Percentiles rank a stretch among this genome's conserved stretches.
Conservation (phyloP, 2,329 filamentous ascomycete species). For the Byssochlamys sp. region DNA sequence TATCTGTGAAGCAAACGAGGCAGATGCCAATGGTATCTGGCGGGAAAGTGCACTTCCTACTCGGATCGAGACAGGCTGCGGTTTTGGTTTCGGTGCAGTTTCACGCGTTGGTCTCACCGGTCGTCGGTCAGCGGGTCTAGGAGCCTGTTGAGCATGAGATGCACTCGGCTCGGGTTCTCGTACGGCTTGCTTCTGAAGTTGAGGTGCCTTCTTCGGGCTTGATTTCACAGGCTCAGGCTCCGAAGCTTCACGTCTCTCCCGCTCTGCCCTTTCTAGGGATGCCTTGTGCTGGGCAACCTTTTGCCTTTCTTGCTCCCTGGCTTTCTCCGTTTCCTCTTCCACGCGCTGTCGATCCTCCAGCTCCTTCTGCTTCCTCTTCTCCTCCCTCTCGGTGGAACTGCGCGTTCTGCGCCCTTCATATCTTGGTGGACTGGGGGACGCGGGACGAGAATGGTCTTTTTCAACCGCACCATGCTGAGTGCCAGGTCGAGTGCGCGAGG, state of each 20-base stretch:
- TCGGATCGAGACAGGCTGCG: constrained; percentile 40
- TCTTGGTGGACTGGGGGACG: constrained; percentile 22
- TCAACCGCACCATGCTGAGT: constrained; percentile 17
- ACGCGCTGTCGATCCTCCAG: constrained; percentile 24
- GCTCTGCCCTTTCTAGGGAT: constrained; percentile 25
- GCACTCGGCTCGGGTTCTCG: constrained; percentile 22
- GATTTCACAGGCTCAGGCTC: constrained; percentile 7
- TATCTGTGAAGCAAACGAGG: constrained; percentile 45
- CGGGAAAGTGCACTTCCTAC: constrained; percentile 40
- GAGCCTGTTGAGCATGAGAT: constrained; percentile 11
- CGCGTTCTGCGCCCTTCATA: constrained; percentile 43
- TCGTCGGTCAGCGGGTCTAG: constrained; percentile 31
- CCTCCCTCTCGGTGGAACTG: constrained; percentile 49
- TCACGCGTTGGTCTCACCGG: constrained; percentile 38
- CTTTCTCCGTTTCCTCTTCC: constrained; percentile 28
- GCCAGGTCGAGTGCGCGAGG: constrained; percentile 19
- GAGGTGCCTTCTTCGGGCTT: constrained; percentile 19
- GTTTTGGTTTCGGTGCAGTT: constrained; percentile 34
- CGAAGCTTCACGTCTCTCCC: constrained; percentile 19
- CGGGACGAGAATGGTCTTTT: constrained; percentile 11
- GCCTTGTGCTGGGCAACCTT: constrained; percentile 21
- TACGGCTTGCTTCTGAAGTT: constrained; percentile 17
- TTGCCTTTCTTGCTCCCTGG: constrained; percentile 26
- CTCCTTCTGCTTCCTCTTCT: constrained; percentile 28
- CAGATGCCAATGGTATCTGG: constrained; percentile 34